Percentiles rank a stretch among this genome's conserved stretches.
Evolutionary conservation across 2,329 filamentous ascomycete genomes (phyloP).

Genomic region (Tolypocladium sp.): DNA sequence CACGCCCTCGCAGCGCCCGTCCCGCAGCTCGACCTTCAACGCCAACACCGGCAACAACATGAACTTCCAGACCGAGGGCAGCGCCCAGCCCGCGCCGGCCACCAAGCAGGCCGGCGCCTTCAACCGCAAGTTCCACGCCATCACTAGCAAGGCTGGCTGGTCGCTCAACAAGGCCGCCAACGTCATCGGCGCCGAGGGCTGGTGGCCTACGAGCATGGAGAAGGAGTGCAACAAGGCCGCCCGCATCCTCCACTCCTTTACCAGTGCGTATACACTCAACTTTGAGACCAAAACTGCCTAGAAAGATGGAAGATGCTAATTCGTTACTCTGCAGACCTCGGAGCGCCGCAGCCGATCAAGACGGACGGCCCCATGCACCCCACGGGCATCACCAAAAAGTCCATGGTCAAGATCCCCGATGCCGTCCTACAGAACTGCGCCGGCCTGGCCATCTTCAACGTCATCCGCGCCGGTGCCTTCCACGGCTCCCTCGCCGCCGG

Average conservation of each 20-base stretch:
- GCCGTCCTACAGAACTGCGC: slow-evolving; percentile 44
- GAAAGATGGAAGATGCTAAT: background rate
- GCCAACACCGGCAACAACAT: background rate
- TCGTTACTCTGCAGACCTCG: slow-evolving; percentile 9
- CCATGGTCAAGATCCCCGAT: slow-evolving; percentile 27
- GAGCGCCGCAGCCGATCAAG: slow-evolving; percentile 8
- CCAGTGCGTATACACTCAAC: slow-evolving; percentile 30
- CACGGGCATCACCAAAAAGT: slow-evolving; percentile 20
- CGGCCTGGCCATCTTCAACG: slow-evolving; percentile 56
- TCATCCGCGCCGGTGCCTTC: slow-evolving; percentile 49
- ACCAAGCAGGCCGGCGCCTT: slow-evolving; percentile 21
- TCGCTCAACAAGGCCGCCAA: slow-evolving; percentile 62
- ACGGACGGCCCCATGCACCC: slow-evolving; percentile 19
- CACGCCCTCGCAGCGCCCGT: background rate
- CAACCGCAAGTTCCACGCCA: slow-evolving; percentile 55
- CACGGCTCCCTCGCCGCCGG: slow-evolving; percentile 48
- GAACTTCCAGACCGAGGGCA: background rate
- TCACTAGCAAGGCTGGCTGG: slow-evolving; percentile 54
- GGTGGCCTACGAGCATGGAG: slow-evolving; percentile 66
- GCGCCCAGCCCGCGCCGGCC: background rate
- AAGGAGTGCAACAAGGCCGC: slow-evolving; percentile 71
- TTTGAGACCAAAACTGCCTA: too few relatives aligned
- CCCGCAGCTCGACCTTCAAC: slow-evolving; percentile 1
- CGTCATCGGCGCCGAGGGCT: slow-evolving; percentile 61
- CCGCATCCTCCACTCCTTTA: slow-evolving; percentile 64